Percentiles rank a stretch among this genome's conserved stretches.
Evolutionary conservation across 257 asterid species (phyloP).

Genomic region (Solanum sejunctum): DNA sequence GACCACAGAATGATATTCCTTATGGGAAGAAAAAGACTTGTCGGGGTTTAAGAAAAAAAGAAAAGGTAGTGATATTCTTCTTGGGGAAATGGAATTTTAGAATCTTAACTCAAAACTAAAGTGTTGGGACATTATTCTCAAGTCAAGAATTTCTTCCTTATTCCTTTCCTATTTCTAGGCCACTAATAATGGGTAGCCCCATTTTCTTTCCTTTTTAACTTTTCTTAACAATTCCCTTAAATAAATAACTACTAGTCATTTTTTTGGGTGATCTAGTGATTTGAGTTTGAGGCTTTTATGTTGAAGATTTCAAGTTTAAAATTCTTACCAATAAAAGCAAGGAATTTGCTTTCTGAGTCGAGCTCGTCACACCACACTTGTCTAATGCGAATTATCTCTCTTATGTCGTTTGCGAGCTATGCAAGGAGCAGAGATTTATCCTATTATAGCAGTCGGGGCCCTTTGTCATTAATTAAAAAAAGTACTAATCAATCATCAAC

Average conservation of each 20-base stretch:
- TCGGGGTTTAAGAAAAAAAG: slow-evolving; percentile 3
- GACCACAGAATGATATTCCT: slow-evolving; percentile 56
- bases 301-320: rapidly evolving
- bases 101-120: slow-evolving; percentile 56
- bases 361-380: too few relatives aligned
- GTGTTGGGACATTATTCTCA: slow-evolving; percentile 47
- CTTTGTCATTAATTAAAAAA: too few relatives aligned
- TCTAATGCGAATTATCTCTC: too few relatives aligned
- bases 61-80: slow-evolving; percentile 15
- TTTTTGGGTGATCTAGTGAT: too few relatives aligned
- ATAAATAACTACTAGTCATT: not conserved
- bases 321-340: too few relatives aligned
- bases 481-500: not conserved
- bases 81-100: slow-evolving; percentile 44
- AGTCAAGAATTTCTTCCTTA: slow-evolving; percentile 60
- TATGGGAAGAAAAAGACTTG: slow-evolving; percentile 6
- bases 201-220: not conserved
- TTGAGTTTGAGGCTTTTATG: too few relatives aligned
- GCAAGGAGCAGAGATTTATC: too few relatives aligned
- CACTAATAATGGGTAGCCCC: not conserved
- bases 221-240: not conserved
- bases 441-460: too few relatives aligned
- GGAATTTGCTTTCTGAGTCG: too few relatives aligned
- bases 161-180: slow-evolving; percentile 28
- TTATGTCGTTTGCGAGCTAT: too few relatives aligned